Evolutionary conservation across 2,329 filamentous ascomycete species (phyloP), one percentile per base, ranked within the genome.

Genomic region (Leptographium procerum): DNA sequence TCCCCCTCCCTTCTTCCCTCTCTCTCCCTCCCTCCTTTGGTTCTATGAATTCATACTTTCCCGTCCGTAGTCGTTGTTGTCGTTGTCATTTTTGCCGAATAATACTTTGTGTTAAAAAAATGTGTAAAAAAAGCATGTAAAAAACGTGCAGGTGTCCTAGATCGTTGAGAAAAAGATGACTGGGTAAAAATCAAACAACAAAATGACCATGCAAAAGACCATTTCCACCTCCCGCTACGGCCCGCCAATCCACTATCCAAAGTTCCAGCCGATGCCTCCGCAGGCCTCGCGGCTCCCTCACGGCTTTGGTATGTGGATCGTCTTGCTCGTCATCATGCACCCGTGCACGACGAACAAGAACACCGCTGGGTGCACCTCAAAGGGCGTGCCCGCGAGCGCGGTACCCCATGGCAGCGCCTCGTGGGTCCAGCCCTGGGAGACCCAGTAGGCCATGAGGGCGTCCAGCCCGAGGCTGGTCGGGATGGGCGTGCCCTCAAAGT

Each of bases 401-500:
- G 86, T 73, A 47, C 94, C 92, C 34, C 88, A 72, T 10, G 94
- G 94, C n/a, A 99, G 72, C 59, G 85, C 76, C 28, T 88, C 85
- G 61, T 89, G 78, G 52, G 92, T 80, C 88, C 88, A 92, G 62
- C 87, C 87, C 64, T 89, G 79, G 59, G 80, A 84, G 33, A 95
- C 82, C 87, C 91, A 97, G 74, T 87, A 96, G 33, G 87, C 89
- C 89, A 97, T 96, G 59, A 95, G 67, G 16, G 79, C 83, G 62
- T 89, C 90, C 65, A 95, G 84, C 2, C 80, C 85, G 28, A 97
- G 77, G 28, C 88, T 91, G 3, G 91, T 97, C 1, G 94, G 94
- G 67, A 97, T 96, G 1, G 94, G 94, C 0, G 92, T 95, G 66
- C 94, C 94, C 75, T 99, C 94, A 66, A 99, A 99, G 75, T 95